These are phyloP conservation scores for Abelmoschus esculentus DNA, from an alignment of 345 rosid genomes.

Conservation along the genomic window DNA sequence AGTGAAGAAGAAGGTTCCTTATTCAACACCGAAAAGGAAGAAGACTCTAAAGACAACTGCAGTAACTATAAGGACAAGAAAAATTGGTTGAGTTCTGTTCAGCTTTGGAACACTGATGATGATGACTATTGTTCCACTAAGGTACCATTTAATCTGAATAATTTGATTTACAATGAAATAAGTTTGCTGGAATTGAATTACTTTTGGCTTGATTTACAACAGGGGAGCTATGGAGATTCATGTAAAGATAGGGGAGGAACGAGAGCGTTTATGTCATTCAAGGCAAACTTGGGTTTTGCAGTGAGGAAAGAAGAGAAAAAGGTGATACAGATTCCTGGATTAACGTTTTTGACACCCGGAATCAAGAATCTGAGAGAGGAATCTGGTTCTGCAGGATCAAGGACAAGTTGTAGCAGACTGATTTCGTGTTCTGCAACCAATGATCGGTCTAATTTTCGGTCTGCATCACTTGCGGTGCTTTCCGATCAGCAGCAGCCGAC, in stretches of 20 bases:
- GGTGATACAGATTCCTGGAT: conserved; percentile 28
- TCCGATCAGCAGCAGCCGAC: conserved; percentile 35
- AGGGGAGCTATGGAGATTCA: conserved; percentile 42
- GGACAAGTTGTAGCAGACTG: conserved; percentile 32
- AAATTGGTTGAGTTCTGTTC: conserved; percentile 64
- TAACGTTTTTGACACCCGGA: conserved; percentile 48
- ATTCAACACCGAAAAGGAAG: conserved; percentile 21
- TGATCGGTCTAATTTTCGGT: conserved; percentile 21
- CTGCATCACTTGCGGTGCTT: conserved; percentile 23
- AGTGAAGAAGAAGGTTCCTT: conserved; percentile 15
- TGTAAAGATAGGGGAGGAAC: conserved; percentile 26
- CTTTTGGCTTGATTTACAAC: conserved; percentile 6
- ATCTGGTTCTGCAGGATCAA: conserved; percentile 37
- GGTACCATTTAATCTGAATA: conserved; percentile 22
- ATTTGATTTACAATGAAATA: neutral
- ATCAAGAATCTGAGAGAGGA: conserved; percentile 51
- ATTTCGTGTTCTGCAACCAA: conserved; percentile 33
- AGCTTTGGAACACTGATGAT: conserved; percentile 47
- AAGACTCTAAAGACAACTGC: conserved; percentile 17
- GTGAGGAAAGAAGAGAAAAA: conserved; percentile 26
- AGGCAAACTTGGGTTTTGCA: conserved; percentile 20
- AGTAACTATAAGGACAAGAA: conserved; percentile 38
- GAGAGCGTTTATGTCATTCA: conserved; percentile 38
- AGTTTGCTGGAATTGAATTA: neutral
- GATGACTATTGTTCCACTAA: conserved; percentile 23